These are phyloP conservation scores for Pyronema domesticum DNA, from an alignment of 495 filamentous ascomycete species.

Conservation along the genomic window DNA sequence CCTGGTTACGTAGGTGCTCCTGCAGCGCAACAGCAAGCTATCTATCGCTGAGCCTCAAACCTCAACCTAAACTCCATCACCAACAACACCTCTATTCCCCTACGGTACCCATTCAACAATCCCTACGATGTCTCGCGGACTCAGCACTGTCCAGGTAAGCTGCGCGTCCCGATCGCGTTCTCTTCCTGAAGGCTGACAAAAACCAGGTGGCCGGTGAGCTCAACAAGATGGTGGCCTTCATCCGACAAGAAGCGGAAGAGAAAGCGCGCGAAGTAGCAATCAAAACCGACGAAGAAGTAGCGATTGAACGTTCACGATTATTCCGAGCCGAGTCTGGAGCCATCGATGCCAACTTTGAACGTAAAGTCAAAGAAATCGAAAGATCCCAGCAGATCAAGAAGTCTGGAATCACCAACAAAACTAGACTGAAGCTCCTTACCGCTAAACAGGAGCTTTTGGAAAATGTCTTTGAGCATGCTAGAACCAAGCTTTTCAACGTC, in stretches of 20 bases:
- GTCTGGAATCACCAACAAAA: slow-evolving; percentile 88
- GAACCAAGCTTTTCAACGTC: slow-evolving; percentile 45
- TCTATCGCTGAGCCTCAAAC: no score
- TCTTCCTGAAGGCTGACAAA: neutral
- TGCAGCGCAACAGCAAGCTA: no score
- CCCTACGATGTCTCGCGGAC: no score
- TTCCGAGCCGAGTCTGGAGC: slow-evolving; percentile 80
- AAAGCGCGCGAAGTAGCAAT: slow-evolving; percentile 92
- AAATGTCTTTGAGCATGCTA: slow-evolving; percentile 67
- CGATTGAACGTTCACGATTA: slow-evolving; percentile 95
- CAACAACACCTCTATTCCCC: no score
- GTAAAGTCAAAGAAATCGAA: slow-evolving; percentile 92
- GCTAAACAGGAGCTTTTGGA: slow-evolving; percentile 82
- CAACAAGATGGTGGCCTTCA: slow-evolving; percentile 99
- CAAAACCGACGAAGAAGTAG: slow-evolving; percentile 96
- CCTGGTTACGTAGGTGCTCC: no score
- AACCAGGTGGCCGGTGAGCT: slow-evolving; percentile 78
- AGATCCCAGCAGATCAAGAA: slow-evolving; percentile 96
- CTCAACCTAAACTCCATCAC: no score
- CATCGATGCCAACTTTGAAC: slow-evolving; percentile 84
- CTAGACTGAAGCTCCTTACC: slow-evolving; percentile 66
- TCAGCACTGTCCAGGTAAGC: no score
- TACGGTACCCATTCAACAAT: no score
- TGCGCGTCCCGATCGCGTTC: no score
- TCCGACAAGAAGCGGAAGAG: slow-evolving; percentile 91